Conservation (phyloP, 352 stramenopile genomes). For the Pythium aquatile region DNA sequence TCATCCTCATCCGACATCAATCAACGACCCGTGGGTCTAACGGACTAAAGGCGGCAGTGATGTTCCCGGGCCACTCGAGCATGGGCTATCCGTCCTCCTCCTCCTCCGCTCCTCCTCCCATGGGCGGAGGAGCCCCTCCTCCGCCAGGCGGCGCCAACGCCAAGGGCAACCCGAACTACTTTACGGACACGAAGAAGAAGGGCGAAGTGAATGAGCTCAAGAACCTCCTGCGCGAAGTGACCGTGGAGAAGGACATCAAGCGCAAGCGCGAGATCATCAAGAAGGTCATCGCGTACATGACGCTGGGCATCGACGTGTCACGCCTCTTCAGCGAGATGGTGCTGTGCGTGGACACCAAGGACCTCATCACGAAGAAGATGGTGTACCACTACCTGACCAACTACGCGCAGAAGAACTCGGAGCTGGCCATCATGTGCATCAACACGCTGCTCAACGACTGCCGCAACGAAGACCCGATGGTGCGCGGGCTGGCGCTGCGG, state of each 20-base stretch:
- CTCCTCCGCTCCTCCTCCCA: not conserved
- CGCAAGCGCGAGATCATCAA: constrained; percentile 99
- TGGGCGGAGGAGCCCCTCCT: constrained; percentile 2
- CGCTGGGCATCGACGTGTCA: constrained; percentile 98
- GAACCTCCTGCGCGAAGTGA: constrained; percentile 96
- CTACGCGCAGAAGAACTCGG: constrained; percentile 98
- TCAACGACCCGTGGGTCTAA: not conserved
- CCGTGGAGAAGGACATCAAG: constrained; percentile 96
- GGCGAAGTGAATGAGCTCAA: constrained; percentile 95
- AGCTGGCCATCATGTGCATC: constrained; percentile 99
- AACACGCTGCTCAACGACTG: constrained; percentile 99
- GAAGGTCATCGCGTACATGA: constrained; percentile 99
- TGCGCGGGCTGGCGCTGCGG: constrained; percentile 96
- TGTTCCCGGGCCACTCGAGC: constrained; percentile 34
- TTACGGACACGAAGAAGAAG: constrained; percentile 93
- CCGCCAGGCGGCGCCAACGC: constrained; percentile 27
- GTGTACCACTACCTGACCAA: constrained; percentile 99
- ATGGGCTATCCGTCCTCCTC: constrained; percentile 25
- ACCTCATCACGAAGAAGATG: constrained; percentile 99
- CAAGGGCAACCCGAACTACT: constrained; percentile 69
- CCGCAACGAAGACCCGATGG: constrained; percentile 98
- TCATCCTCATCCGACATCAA: not conserved
- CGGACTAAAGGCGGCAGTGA: constrained; percentile 4
- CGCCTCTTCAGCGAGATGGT: constrained; percentile 99
- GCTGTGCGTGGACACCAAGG: constrained; percentile 94